phyloP scores from a whole-genome alignment of 2,329 filamentous ascomycete genomes.

The Talaromyces sp. region DNA sequence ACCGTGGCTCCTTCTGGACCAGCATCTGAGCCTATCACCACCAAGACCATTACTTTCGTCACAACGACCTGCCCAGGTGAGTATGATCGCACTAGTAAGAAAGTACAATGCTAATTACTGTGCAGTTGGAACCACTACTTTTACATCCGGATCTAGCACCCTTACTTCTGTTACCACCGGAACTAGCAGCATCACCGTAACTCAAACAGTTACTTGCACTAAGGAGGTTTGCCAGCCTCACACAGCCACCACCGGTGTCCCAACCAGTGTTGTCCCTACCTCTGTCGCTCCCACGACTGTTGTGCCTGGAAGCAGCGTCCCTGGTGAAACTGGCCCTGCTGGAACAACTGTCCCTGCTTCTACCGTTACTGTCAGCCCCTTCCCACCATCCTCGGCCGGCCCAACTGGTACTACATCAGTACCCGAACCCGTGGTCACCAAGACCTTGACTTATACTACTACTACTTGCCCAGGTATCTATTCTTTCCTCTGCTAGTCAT shows the following conservation, averaged over 20 bases:
- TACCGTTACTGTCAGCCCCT: not conserved
- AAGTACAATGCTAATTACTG: not conserved
- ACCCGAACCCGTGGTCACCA: conserved; percentile 10
- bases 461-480: conserved; percentile 15
- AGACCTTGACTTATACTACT: conserved; percentile 15
- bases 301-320: not conserved
- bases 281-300: conserved; percentile 6
- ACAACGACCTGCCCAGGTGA: conserved; percentile 16
- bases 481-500: not conserved
- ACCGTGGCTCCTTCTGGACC: not conserved
- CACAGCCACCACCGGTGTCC: not conserved
- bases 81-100: not conserved
- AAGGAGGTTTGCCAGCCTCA: conserved; percentile 14
- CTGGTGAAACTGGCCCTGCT: not conserved
- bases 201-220: conserved; percentile 14
- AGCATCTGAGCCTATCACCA: conserved; percentile 10
- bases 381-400: conserved; percentile 2
- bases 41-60: conserved; percentile 13
- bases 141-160: conserved; percentile 10
- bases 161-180: conserved; percentile 9
- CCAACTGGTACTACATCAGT: not conserved
- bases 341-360: not conserved
- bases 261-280: not conserved
- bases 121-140: conserved; percentile 11
- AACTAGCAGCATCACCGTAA: conserved; percentile 14